A percentile compares a stretch with the other conserved stretches of the same genome.
phyloP scores from a whole-genome alignment of 2,329 filamentous ascomycete species.

The Xylaria sp. region DNA sequence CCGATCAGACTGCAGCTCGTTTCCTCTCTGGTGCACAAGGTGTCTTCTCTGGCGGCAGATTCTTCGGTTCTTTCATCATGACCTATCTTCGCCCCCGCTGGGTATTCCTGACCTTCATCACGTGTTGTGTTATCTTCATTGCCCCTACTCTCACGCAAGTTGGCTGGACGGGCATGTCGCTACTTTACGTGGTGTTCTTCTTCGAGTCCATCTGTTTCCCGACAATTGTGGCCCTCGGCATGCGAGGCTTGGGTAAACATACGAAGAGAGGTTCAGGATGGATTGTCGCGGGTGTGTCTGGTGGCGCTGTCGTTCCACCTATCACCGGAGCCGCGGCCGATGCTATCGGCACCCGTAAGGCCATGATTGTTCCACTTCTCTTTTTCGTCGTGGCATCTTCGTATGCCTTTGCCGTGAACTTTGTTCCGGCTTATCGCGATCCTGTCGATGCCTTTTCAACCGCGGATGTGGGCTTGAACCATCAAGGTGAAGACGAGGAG shows the following conservation, averaged over 20 bases:
- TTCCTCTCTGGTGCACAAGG: slow-evolving; percentile 71
- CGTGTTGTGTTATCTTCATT: slow-evolving; percentile 58
- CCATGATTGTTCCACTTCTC: slow-evolving; percentile 60
- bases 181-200: slow-evolving; percentile 68
- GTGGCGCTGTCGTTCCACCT: slow-evolving; percentile 69
- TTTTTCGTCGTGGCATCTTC: slow-evolving; percentile 54
- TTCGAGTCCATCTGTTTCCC: slow-evolving; percentile 79
- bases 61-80: slow-evolving; percentile 63
- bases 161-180: slow-evolving; percentile 46
- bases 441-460: slow-evolving; percentile 55
- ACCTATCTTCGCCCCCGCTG: slow-evolving; percentile 58
- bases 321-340: slow-evolving; percentile 66
- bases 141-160: slow-evolving; percentile 43
- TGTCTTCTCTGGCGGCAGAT: slow-evolving; percentile 66
- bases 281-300: slow-evolving; percentile 64
- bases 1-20: slow-evolving; percentile 51
- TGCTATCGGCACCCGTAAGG: slow-evolving; percentile 50
- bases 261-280: slow-evolving; percentile 71
- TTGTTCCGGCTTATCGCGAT: slow-evolving; percentile 56
- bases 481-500: slow-evolving; percentile 24
- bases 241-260: slow-evolving; percentile 69
- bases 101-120: slow-evolving; percentile 63
- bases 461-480: slow-evolving; percentile 38
- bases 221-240: slow-evolving; percentile 72
- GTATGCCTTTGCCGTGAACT: slow-evolving; percentile 60